Evolutionary conservation across 768 basidiomycete species (phyloP), one percentile per base, ranked within the genome.

Genomic region (Gelatoporia subvermispora): DNA sequence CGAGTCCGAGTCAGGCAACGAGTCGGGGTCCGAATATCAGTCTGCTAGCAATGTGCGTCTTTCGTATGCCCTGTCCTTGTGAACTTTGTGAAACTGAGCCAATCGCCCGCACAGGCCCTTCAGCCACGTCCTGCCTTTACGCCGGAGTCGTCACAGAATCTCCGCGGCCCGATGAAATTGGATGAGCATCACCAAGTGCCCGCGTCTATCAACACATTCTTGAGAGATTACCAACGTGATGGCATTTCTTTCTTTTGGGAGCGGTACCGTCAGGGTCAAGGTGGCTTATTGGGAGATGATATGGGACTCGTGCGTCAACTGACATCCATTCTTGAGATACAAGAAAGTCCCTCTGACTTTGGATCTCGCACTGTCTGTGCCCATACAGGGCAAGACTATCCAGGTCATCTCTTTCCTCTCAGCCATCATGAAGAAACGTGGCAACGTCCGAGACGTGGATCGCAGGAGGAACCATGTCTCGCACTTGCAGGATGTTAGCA

Each of bases 251-350:
- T 97, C 66, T 77, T 97, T 42, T 96, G 79, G 68, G 71, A 76
- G 13, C 75, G 83, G 40, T 96, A 86, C 61, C 65, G 72, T 23
- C 70, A 84, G 54, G 76, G 74, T 0, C 71, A 73, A 38, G 95
- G 95, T 0, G 94, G 86, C 0, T 63, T 97, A 10, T 74, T 98
- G 3, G 95, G 95, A 4, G 95, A 98, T 62, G 95, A 98, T 60
- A 98, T 98, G 95, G 95, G 92, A 55, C 71, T 85, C 52, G 82
- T 84, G 53, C 21, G 65, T 65, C 23, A 4, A 8, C n/a, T 46
- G 39, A 15, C 21, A 18, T 10, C 47, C 11, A 13, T 43, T 15
- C 10, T n/a, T n/a, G n/a, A 36, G n/a, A 10, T 36, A 36, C 11
- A 10, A 10, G n/a, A n/a, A n/a, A n/a, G n/a, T n/a, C n/a, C n/a